Base-by-base conservation (phyloP, 163 green algal genomes). In the Chlamydomonas reinhardtii region DNA sequence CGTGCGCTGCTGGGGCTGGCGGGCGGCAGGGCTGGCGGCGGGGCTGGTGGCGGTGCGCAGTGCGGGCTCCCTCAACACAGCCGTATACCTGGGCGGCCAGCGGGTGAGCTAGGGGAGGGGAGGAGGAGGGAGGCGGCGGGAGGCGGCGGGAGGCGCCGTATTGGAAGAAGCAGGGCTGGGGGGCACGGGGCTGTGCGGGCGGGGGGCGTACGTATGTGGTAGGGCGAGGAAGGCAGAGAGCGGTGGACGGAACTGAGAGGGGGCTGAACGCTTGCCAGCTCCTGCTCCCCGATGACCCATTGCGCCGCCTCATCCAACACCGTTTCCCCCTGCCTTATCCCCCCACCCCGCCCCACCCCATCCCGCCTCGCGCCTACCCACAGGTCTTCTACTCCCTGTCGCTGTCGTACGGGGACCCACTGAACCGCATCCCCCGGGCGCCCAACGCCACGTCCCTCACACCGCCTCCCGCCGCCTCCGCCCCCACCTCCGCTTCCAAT, bases 1-100 rank as follows among this genome's bases (percentile, higher is more conserved):
- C 52, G 34, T 85, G 27, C 79, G 79, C 52, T 85, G 79, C 79
- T 78, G 79, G 68, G 68, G 37, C 52, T 85, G 79, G 79, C 72
- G 68, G 79, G 37, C 39, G 5, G 48, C 48, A 24, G 24, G 39
- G 52, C 73, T 72, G 24, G n/a, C 22, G 39, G 73, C 24, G 79
- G 79, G n/a, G 0, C 79, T 59, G 68, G 31, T 78, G 48, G 22
- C 25, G 32, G 69, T 85, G 43, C 79, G 69, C 4, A 43, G 52
- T 9, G 22, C 68, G 2, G 32, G 20, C 17, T 43, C 32, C 0
- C 79, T 85, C n/a, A 31, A 74, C 66, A 72, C 54, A 19, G 64
- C 79, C 2, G 79, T 85, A 1, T 85, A 85, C 68, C 62, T 35
- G 27, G 62, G 62, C 12, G 62, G 62, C 4, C 62, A 34, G 25